Evolutionary conservation across 257 asterid genomes (phyloP), one percentile per base, ranked within the genome.

Genomic region (Mentha longifolia): DNA sequence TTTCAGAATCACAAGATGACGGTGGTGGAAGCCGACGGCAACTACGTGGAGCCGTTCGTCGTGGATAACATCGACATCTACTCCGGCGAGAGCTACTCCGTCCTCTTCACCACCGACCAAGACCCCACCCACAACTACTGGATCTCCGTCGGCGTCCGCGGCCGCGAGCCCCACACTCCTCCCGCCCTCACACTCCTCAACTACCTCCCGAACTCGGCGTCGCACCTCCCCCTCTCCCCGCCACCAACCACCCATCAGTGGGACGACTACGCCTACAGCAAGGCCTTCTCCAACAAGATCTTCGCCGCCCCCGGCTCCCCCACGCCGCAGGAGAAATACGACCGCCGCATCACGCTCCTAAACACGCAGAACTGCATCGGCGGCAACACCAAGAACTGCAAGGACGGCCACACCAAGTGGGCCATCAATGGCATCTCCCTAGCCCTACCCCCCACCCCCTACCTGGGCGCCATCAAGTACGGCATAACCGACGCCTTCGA

Each of bases 11-110:
- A 92, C 82, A 90, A 85, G 74, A 72, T 92, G 80, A 51, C 56
- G 61, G 84, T 92, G 47, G 97, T 87, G 9, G 98, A 88, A 85
- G 96, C 92, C 3, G 98, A 90, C 56, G 98, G 98, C 69, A 90
- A 92, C 78, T 86, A 92, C 16, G 71, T 88, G 4, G 65, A 79
- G 45, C 97, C 97, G 42, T 87, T 90, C 59, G 3, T 80, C 0
- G 95, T 83, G 25, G 77, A 85, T 11, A 83, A 85, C 39, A 75
- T 92, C n/a, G n/a, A n/a, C n/a, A n/a, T n/a, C n/a, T n/a, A n/a
- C n/a, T n/a, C n/a, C n/a, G n/a, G n/a, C n/a, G 95, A 90, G 73
- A 86, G 91, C 80, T 92, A 92, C 19, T 92, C 96, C 6, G 73
- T 86, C 37, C 81, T 92, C 3, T 80, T 90, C 76, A 86, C 82